Base-by-base conservation (phyloP, 768 basidiomycete species). In the Phylloporus scabripes region DNA sequence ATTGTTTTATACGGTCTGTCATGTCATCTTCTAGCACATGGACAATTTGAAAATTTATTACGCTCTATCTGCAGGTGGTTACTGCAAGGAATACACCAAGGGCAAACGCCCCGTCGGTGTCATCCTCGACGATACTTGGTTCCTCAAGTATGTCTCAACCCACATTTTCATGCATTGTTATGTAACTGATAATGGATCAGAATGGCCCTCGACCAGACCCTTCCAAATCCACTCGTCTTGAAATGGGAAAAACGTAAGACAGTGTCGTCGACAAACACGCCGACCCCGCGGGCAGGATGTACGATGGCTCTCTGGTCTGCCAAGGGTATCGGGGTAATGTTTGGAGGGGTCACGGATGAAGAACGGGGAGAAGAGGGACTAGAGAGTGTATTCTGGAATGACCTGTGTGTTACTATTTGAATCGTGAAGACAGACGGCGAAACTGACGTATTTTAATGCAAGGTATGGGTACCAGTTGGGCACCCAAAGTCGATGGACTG, bases 61-160 rank as follows among this genome's bases (percentile, higher is more conserved):
- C 15, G 15, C 32, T 33, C 5, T 33, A n/a, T 33, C 5, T 32
- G 15, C 44, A 89, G 87, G 90, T 10, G 93, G 93, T 0, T 95
- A 95, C 63, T 90, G 85, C 62, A 94, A 96, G 64, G 87, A 91
- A 67, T 94, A 93, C 57, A 60, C 68, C 18, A 92, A 93, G 61
- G 90, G 91, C 2, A 90, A 91, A 60, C 81, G 87, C 1, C 83
- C 87, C 0, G 70, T 90, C 11, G 92, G 92, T 1, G 73, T 92
- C n/a, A 91, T 88, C 71, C 74, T 94, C 6, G 89, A 92, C 15
- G 92, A 96, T 60, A 90, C 87, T 0, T 96, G 92, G 93, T 73
- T 92, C 45, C 74, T 96, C 6, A 78, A 79, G 85, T 88, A 47
- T 2, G 76, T 66, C 11, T 42, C 31, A 7, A 18, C 32, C 17